phyloP scores from a whole-genome alignment of 805 yeast genomes.

The Lipomyces chichibuensis region DNA sequence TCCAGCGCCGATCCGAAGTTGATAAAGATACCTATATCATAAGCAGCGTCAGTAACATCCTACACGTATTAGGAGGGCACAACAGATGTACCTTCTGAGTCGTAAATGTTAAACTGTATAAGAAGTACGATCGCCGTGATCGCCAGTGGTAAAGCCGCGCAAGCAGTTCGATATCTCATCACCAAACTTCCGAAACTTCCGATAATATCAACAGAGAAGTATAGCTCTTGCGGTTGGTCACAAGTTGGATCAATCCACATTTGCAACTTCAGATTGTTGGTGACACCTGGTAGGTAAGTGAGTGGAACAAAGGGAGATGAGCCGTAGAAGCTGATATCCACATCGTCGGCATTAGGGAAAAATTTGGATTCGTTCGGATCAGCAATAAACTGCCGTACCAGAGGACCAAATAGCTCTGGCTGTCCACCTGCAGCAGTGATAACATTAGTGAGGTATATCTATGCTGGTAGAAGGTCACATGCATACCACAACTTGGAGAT shows the following conservation, averaged over 20 bases:
- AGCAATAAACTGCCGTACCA: slow-evolving; percentile 66
- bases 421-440: not conserved
- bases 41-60: not conserved
- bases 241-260: slow-evolving; percentile 41
- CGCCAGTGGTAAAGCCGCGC: slow-evolving; percentile 70
- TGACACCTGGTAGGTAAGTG: slow-evolving; percentile 7
- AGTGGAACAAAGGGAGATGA: slow-evolving; percentile 69
- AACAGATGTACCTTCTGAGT: slow-evolving; percentile 28
- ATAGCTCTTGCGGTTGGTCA: slow-evolving; percentile 24
- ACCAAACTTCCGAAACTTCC: slow-evolving; percentile 69
- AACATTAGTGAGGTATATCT: not conserved
- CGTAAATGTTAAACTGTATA: slow-evolving; percentile 57
- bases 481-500: slow-evolving; percentile 8
- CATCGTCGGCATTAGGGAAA: slow-evolving; percentile 56
- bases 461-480: not conserved
- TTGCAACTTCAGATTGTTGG: slow-evolving; percentile 39
- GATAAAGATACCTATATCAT: slow-evolving; percentile 19
- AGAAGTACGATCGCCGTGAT: slow-evolving; percentile 56
- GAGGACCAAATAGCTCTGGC: slow-evolving; percentile 54
- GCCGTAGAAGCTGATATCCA: slow-evolving; percentile 57
- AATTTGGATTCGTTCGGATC: slow-evolving; percentile 79
- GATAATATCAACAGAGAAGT: slow-evolving; percentile 55
- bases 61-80: not conserved
- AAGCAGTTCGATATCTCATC: slow-evolving; percentile 73
- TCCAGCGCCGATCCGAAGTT: slow-evolving; percentile 31